Conservation (phyloP, 1,284 basidiomycete species). For the Pseudozyma flocculosa region DNA sequence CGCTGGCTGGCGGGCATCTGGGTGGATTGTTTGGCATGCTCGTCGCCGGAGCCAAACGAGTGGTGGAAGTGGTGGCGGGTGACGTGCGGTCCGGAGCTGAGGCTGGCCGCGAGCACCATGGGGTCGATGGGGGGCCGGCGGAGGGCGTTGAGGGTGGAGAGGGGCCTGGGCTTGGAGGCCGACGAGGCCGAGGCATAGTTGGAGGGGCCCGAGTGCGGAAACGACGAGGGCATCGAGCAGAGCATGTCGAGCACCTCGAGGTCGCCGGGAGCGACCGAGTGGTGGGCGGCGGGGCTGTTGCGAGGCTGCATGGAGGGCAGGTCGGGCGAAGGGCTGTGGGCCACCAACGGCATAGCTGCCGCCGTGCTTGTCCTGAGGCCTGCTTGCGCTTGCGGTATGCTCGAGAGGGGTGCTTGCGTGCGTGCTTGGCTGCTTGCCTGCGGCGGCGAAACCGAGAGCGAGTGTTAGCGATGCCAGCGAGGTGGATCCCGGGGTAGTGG, state of each 20-base stretch:
- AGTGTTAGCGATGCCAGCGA: too few relatives aligned
- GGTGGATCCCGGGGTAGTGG: too few relatives aligned
- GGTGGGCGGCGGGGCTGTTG: slow-evolving; percentile 11
- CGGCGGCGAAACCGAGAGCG: too few relatives aligned
- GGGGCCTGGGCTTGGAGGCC: slow-evolving; percentile 10
- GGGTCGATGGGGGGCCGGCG: slow-evolving; percentile 53
- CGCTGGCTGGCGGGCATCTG: slow-evolving; percentile 49
- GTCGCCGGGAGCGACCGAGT: slow-evolving; percentile 22
- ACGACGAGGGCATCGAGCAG: slow-evolving; percentile 33
- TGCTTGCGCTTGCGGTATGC: too few relatives aligned
- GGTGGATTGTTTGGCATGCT: slow-evolving; percentile 11
- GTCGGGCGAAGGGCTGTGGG: background rate
- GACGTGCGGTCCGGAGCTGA: slow-evolving; percentile 50
- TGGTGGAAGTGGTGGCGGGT: slow-evolving; percentile 56
- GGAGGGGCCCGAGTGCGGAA: slow-evolving; percentile 19
- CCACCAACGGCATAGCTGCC: background rate
- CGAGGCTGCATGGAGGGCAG: slow-evolving; percentile 16
- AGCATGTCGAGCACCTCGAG: slow-evolving; percentile 44
- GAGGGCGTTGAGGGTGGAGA: slow-evolving; percentile 50
- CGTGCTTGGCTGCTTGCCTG: too few relatives aligned
- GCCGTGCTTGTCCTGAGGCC: too few relatives aligned
- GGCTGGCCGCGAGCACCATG: slow-evolving; percentile 50
- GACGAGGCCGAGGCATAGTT: background rate
- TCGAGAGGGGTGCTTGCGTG: too few relatives aligned
- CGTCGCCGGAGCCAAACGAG: slow-evolving; percentile 24